Conservation (phyloP, 177 flowering plant genomes). For the Telopea speciosissima region DNA sequence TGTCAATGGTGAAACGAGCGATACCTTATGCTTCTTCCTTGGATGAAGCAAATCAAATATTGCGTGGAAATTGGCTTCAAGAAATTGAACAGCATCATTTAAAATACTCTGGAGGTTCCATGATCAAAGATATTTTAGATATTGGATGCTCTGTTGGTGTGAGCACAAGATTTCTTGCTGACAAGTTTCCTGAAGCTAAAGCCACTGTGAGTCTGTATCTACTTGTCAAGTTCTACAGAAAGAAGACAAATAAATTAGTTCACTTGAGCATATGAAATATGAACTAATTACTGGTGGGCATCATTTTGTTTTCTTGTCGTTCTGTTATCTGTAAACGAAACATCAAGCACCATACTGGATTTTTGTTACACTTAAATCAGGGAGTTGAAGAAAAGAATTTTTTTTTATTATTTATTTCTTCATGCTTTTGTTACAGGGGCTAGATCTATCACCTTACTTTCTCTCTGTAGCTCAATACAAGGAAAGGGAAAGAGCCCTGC, state of each 20-base stretch:
- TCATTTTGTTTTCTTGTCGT: no score
- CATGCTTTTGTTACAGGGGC: slow-evolving; percentile 37
- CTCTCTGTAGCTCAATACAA: slow-evolving; percentile 69
- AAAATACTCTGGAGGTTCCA: slow-evolving; percentile 38
- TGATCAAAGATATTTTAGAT: slow-evolving; percentile 49
- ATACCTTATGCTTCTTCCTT: slow-evolving; percentile 60
- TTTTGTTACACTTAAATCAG: no score
- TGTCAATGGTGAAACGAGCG: slow-evolving; percentile 61
- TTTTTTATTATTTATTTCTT: background rate
- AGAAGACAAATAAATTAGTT: background rate
- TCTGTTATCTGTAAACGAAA: no score
- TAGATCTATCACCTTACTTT: slow-evolving; percentile 77
- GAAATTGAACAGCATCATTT: slow-evolving; percentile 52
- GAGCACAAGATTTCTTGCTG: slow-evolving; percentile 63
- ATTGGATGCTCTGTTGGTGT: slow-evolving; percentile 78
- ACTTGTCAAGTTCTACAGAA: background rate
- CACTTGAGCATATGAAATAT: no score
- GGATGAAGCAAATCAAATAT: slow-evolving; percentile 57
- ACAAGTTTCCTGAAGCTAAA: slow-evolving; percentile 56
- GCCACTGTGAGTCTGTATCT: slow-evolving; percentile 40
- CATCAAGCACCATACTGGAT: no score
- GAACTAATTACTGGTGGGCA: no score
- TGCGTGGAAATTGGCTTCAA: slow-evolving; percentile 70
- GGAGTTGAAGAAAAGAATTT: no score
- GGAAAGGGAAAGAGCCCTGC: slow-evolving; percentile 36